These are phyloP conservation scores for Primulina huaijiensis DNA, from an alignment of 257 asterid species.

Conservation along the genomic window DNA sequence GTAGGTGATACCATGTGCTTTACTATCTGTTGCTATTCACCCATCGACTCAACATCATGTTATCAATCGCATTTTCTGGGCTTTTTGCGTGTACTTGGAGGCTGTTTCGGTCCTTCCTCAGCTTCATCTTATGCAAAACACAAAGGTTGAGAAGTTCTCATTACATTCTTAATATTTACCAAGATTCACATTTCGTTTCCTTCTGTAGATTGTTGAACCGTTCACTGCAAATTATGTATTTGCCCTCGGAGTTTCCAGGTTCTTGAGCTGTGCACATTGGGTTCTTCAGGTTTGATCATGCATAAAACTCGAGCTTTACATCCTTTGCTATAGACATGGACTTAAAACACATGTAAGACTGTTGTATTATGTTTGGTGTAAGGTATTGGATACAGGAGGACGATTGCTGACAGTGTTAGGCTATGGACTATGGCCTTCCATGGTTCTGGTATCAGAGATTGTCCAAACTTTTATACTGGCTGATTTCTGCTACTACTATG, in stretches of 20 bases:
- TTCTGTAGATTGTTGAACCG: conserved; percentile 37
- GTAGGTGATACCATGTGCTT: conserved; percentile 36
- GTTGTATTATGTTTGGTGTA: background rate
- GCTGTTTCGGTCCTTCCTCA: conserved; percentile 46
- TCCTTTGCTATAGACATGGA: background rate
- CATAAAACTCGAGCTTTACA: background rate
- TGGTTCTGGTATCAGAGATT: conserved; percentile 24
- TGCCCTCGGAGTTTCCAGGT: conserved; percentile 46
- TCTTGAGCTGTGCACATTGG: conserved; percentile 48
- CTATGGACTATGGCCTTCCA: conserved; percentile 25
- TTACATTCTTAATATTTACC: background rate
- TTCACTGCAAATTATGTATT: conserved; percentile 47
- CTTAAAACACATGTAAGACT: background rate
- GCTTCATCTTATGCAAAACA: conserved; percentile 35
- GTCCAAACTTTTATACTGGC: conserved; percentile 26
- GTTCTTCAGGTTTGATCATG: conserved; percentile 36
- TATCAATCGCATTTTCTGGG: conserved; percentile 32
- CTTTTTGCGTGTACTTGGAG: conserved; percentile 39
- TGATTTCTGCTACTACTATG: conserved; percentile 25
- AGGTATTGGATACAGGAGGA: conserved; percentile 22
- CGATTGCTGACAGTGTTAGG: conserved; percentile 25
- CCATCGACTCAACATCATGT: conserved; percentile 33
- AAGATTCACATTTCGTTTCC: background rate
- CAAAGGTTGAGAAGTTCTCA: conserved; percentile 15
- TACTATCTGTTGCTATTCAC: conserved; percentile 32